These are phyloP conservation scores for Heterobasidion annosum DNA, from an alignment of 1,284 basidiomycete genomes.

Conservation along the genomic window DNA sequence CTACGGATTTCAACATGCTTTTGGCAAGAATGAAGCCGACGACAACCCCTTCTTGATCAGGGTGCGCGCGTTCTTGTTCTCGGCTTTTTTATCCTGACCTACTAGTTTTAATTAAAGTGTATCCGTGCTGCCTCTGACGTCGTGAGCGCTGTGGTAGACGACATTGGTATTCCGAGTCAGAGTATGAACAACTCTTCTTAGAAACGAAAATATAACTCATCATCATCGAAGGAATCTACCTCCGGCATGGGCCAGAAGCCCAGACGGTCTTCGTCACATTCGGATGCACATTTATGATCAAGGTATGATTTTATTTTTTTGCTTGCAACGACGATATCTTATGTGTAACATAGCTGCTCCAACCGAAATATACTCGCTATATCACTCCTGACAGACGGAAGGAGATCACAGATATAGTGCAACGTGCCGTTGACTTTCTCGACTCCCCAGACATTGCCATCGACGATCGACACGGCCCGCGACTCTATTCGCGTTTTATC, in stretches of 20 bases:
- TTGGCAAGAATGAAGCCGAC: conserved; percentile 43
- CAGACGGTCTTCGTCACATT: conserved; percentile 83
- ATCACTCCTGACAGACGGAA: conserved; percentile 46
- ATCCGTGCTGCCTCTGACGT: conserved; percentile 54
- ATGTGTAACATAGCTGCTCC: conserved; percentile 40
- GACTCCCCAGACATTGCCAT: conserved; percentile 57
- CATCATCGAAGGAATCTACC: conserved; percentile 35
- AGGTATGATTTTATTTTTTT: conserved; percentile 31
- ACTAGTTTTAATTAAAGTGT: conserved; percentile 29
- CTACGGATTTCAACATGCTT: conserved; percentile 70
- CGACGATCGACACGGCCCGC: conserved; percentile 69
- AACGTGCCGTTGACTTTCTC: conserved; percentile 56
- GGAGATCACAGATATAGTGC: conserved; percentile 52
- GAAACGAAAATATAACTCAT: conserved; percentile 1
- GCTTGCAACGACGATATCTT: not conserved
- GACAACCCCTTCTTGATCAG: conserved; percentile 60
- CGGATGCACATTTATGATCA: conserved; percentile 72
- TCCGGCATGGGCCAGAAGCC: conserved; percentile 74
- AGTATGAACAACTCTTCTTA: conserved; percentile 26
- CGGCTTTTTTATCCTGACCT: not conserved
- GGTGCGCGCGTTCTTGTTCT: conserved; percentile 27
- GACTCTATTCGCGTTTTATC: conserved; percentile 68
- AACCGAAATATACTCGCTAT: conserved; percentile 59
- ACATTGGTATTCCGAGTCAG: conserved; percentile 45
- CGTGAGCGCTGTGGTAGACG: conserved; percentile 52